Conservation (phyloP, 148 eudicot genomes). For the Vaccinium corymbosum region DNA sequence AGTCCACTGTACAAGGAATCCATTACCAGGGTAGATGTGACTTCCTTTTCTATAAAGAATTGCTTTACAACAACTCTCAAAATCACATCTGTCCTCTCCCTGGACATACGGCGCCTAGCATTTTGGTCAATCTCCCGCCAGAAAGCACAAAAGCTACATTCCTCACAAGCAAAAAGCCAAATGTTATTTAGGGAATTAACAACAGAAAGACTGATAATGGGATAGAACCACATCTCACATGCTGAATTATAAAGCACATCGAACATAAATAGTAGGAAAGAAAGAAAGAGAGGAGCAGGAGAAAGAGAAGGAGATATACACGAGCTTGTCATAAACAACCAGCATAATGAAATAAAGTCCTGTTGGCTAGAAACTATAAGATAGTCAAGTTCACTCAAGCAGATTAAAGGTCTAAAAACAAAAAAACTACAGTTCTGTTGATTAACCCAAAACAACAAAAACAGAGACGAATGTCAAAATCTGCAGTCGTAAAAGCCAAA, state of each 20-base stretch:
- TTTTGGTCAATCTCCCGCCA: slow-evolving; percentile 80
- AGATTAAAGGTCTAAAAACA: not conserved
- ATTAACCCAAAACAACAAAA: slow-evolving; percentile 1
- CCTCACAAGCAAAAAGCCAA: slow-evolving; percentile 15
- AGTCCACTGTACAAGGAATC: slow-evolving; percentile 95
- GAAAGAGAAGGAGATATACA: not conserved
- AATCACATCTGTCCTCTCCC: slow-evolving; percentile 71
- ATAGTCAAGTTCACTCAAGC: not conserved
- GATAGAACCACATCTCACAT: not conserved
- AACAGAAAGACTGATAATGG: not conserved
- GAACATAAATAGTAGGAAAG: not conserved
- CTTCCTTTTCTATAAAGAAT: slow-evolving; percentile 92
- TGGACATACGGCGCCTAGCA: slow-evolving; percentile 71
- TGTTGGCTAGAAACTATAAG: not conserved
- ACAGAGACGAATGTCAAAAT: not conserved
- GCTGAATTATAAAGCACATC: not conserved
- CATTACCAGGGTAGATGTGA: slow-evolving; percentile 93
- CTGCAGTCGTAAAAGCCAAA: not conserved
- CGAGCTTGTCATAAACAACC: not conserved
- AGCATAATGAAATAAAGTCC: not conserved
- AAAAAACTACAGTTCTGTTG: not conserved
- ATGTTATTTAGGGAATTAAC: not conserved
- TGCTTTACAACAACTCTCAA: slow-evolving; percentile 78
- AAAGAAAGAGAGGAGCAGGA: not conserved
- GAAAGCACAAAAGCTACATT: slow-evolving; percentile 80